Conservation (phyloP, 2,329 filamentous ascomycete species). For the Penicillium occitanis region DNA sequence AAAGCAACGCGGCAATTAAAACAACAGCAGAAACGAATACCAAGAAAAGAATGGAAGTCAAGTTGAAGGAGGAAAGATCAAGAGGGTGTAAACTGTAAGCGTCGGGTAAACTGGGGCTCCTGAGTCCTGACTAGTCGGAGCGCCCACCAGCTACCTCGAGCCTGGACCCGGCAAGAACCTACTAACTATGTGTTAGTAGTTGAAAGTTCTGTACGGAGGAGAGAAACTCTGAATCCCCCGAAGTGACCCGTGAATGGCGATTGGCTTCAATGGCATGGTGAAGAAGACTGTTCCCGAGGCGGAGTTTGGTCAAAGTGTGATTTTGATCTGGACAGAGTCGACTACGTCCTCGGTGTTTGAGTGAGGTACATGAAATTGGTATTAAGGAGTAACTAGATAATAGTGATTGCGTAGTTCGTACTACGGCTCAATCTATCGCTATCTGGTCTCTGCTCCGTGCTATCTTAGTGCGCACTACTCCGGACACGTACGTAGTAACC, state of each 20-base stretch:
- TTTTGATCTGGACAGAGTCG: not conserved
- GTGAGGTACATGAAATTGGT: not conserved
- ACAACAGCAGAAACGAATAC: slow-evolving; percentile 4
- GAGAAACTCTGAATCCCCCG: not conserved
- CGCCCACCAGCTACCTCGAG: not conserved
- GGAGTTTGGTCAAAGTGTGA: not conserved
- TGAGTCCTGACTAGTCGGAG: slow-evolving; percentile 4
- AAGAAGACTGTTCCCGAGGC: not conserved
- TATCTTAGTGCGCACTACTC: not conserved
- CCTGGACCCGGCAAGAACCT: slow-evolving; percentile 4
- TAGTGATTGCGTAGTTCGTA: not conserved
- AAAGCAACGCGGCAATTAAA: not conserved
- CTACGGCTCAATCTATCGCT: not conserved
- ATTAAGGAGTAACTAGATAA: too few species aligned
- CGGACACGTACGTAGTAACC: too few species aligned
- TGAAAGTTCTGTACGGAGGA: not conserved
- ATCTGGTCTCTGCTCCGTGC: not conserved
- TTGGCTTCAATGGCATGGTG: not conserved
- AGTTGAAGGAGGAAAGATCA: not conserved
- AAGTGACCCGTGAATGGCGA: not conserved
- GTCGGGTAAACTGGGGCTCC: slow-evolving; percentile 2
- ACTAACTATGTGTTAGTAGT: not conserved
- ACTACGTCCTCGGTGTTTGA: not conserved
- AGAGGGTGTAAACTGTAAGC: not conserved
- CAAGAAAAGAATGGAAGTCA: not conserved